Evolutionary conservation across 331 rosid genomes (phyloP), one percentile per base, ranked within the genome.

Genomic region (Acacia concinna): DNA sequence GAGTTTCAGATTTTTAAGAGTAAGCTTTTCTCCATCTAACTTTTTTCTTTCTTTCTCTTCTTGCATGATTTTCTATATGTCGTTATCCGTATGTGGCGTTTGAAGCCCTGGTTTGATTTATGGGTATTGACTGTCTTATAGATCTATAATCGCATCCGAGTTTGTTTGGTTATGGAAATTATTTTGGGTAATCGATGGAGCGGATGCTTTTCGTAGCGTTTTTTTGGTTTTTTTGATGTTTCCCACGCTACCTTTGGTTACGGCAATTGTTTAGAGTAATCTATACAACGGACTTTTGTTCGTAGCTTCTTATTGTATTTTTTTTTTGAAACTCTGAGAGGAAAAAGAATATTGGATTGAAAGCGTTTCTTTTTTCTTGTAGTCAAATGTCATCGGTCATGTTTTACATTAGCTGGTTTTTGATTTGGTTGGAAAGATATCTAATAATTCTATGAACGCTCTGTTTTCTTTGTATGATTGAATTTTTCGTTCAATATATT

Each of bases 11-110:
- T 14, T 63, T 47, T 28, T 1, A 12, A 62, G 46, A 62, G 84
- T 84, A 80, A 27, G 79, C n/a, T 37, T 49, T 72, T 56, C 52
- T 49, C 67, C 10, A 0, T 60, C 66, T 12, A 28, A 25, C n/a
- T 56, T 38, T 15, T 1, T 4, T 28, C 41, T 60, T 6, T 13
- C 40, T 4, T 14, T 40, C 6, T 43, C 51, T 20, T 10, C 66
- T 28, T 66, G 11, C 13, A 4, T 5, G 21, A 23, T 8, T 46
- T 34, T 75, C 56, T 23, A 7, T 15, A 15, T 32, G 23, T 21
- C 32, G 17, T 57, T 18, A 56, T 37, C 21, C 20, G 25, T 54
- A 5, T 35, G 35, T 12, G 37, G 51, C 12, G 51, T 56, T 31
- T 52, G 68, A 25, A n/a, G 51, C 74, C 73, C 44, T 40, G 44